Evolutionary conservation across 2,329 filamentous ascomycete genomes (phyloP).

Genomic region (Penicillium olsonii): DNA sequence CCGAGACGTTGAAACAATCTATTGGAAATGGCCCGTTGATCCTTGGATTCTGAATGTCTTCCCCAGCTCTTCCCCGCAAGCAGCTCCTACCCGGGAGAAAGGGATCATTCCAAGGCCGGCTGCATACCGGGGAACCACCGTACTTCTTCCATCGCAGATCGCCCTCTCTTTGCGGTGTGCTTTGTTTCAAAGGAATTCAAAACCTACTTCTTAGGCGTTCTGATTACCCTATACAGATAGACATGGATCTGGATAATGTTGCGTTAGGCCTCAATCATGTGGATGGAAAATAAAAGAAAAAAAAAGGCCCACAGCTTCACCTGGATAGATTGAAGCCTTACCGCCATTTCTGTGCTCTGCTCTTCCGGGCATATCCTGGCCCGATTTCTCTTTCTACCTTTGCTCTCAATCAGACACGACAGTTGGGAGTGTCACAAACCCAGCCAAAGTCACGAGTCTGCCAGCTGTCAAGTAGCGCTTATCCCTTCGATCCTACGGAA

Average conservation of each 20-base stretch:
- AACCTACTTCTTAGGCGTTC: neutral
- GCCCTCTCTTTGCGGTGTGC: slow-evolving; percentile 13
- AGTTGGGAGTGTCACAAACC: slow-evolving; percentile 25
- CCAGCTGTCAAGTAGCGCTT: slow-evolving; percentile 19
- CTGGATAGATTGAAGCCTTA: slow-evolving; percentile 12
- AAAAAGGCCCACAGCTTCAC: neutral
- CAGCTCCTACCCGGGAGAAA: slow-evolving; percentile 29
- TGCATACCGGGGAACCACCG: slow-evolving; percentile 33
- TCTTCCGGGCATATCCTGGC: slow-evolving; percentile 24
- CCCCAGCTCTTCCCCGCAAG: slow-evolving; percentile 14
- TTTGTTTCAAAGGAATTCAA: slow-evolving; percentile 11
- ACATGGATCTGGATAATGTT: neutral
- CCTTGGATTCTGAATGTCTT: slow-evolving; percentile 1
- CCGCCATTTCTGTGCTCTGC: slow-evolving; percentile 21
- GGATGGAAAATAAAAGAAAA: slow-evolving; percentile 2
- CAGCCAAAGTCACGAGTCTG: slow-evolving; percentile 24
- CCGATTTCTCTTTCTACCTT: slow-evolving; percentile 7
- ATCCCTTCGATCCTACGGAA: neutral
- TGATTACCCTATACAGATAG: slow-evolving; percentile 11
- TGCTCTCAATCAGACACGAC: slow-evolving; percentile 16
- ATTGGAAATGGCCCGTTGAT: neutral
- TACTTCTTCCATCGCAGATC: slow-evolving; percentile 26
- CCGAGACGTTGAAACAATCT: too few species aligned
- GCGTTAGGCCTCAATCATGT: slow-evolving; percentile 13
- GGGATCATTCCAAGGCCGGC: slow-evolving; percentile 25